These are phyloP conservation scores for Linnemannia zychae DNA, from an alignment of 192 early-diverging fungal genomes.

Conservation along the genomic window DNA sequence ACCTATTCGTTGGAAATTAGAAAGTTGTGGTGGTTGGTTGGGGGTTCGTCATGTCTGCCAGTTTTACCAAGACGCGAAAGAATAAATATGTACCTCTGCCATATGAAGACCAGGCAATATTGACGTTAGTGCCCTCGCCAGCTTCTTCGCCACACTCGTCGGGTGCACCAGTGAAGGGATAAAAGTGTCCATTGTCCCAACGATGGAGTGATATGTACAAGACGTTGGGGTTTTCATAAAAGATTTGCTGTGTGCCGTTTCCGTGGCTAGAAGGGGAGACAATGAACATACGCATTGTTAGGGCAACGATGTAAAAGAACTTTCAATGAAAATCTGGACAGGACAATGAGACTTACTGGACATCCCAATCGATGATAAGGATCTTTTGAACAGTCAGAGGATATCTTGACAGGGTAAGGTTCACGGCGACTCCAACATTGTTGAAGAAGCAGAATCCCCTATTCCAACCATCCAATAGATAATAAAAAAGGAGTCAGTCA, in stretches of 20 bases:
- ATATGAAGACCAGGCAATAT: slow-evolving; percentile 61
- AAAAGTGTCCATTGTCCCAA: slow-evolving; percentile 79
- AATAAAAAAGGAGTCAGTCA: neutral
- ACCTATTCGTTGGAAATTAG: too few species aligned
- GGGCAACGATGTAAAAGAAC: too few species aligned
- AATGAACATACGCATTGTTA: neutral
- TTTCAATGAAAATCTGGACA: too few species aligned
- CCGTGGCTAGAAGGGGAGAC: slow-evolving; percentile 58
- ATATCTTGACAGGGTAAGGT: slow-evolving; percentile 63
- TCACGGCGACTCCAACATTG: slow-evolving; percentile 82
- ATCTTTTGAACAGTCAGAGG: slow-evolving; percentile 67
- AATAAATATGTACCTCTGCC: slow-evolving; percentile 58
- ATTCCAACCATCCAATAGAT: neutral
- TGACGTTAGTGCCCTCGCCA: slow-evolving; percentile 68
- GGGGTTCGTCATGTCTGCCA: too few species aligned
- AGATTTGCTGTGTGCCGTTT: slow-evolving; percentile 82
- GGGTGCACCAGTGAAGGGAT: slow-evolving; percentile 71
- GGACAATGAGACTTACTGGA: slow-evolving; percentile 59
- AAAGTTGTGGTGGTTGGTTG: too few species aligned
- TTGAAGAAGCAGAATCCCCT: slow-evolving; percentile 85
- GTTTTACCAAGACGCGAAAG: too few species aligned
- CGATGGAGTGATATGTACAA: slow-evolving; percentile 83
- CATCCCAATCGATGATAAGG: slow-evolving; percentile 83
- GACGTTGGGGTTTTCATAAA: slow-evolving; percentile 79
- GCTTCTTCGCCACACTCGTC: slow-evolving; percentile 67